Percentiles rank a stretch among this genome's conserved stretches.
Evolutionary conservation across 2,329 filamentous ascomycete genomes (phyloP).

Genomic region (Taxawa tesnikishii): DNA sequence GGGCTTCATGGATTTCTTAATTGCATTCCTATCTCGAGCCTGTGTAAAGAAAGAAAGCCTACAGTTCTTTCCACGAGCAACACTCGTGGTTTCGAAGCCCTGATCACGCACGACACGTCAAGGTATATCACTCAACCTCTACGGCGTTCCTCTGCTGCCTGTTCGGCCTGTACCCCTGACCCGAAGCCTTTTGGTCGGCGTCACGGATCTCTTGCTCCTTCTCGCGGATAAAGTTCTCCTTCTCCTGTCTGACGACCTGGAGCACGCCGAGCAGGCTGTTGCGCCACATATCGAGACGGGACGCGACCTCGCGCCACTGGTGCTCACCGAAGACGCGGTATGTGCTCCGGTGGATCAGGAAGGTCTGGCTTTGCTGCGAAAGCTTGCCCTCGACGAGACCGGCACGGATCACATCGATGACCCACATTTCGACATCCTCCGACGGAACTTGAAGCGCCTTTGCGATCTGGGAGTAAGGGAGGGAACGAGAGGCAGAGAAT

Average conservation of each 20-base stretch:
- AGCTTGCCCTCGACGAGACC: slow-evolving; percentile 94
- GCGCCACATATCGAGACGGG: slow-evolving; percentile 83
- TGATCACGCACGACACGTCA: too few species aligned
- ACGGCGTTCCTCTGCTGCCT: slow-evolving; percentile 14
- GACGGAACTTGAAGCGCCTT: slow-evolving; percentile 70
- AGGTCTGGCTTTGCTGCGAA: slow-evolving; percentile 81
- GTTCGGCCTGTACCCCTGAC: slow-evolving; percentile 14
- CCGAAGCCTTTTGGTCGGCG: slow-evolving; percentile 8
- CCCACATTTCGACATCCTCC: slow-evolving; percentile 93
- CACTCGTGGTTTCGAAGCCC: too few species aligned
- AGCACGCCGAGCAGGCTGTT: slow-evolving; percentile 68
- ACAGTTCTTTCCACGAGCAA: too few species aligned
- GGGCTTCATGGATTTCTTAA: too few species aligned
- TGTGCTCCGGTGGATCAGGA: slow-evolving; percentile 89
- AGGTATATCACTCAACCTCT: slow-evolving; percentile 18
- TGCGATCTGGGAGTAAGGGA: slow-evolving; percentile 77
- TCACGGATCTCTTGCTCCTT: slow-evolving; percentile 56
- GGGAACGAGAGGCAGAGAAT: slow-evolving; percentile 63
- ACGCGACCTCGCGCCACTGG: slow-evolving; percentile 93
- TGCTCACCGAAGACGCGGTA: slow-evolving; percentile 96
- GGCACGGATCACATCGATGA: slow-evolving; percentile 93
- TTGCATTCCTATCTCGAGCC: too few species aligned
- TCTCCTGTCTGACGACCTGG: slow-evolving; percentile 64
- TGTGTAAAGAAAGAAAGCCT: too few species aligned
- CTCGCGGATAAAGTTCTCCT: slow-evolving; percentile 64